Evolutionary conservation across 1,284 basidiomycete species (phyloP), one percentile per base, ranked within the genome.

Genomic region (Marasmius oreades): DNA sequence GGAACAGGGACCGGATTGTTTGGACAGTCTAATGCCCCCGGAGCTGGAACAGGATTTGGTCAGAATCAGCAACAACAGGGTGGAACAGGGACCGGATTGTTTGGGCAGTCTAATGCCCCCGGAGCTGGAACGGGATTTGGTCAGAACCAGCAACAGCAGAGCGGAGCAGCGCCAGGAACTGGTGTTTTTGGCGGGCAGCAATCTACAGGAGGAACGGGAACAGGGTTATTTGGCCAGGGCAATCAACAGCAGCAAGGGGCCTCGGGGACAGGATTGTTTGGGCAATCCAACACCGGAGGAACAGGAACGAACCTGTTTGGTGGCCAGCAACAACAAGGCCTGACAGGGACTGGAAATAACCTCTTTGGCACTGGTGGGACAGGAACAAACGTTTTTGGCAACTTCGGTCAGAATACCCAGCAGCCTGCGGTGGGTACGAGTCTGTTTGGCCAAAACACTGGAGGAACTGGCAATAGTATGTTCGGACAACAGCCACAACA

Each of bases 101-200:
- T 75, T 56, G 72, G 70, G 28, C 70, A 72, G 55, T 60, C 69
- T 42, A 54, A 57, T 39, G 20, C 42, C 24, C 52, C 51, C 16
- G 16, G 45, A 20, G 51, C 43, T 3, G 60, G 58, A 16, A 48
- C 53, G 22, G 52, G 52, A 12, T 39, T 59, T 34, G 69, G 71
- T 33, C 39, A 55, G 28, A 50, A 56, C 20, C 65, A 54, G 59
- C 65, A 61, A 43, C 64, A 69, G 20, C 73, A 72, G 46, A 63
- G 66, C 50, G 68, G 67, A 23, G 57, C 52, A 34, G 58, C 20
- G 45, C 33, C 58, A 63, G 51, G 65, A 64, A 63, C 68, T 1
- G 66, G 69, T 39, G 45, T 72, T 12, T 77, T 78, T 55, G n/a
- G n/a, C n/a, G 74, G 74, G 18, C 63, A 62, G 44, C 24, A 59